Conservation (phyloP, 768 basidiomycete species). For the Sporobolomyces pararoseus region DNA sequence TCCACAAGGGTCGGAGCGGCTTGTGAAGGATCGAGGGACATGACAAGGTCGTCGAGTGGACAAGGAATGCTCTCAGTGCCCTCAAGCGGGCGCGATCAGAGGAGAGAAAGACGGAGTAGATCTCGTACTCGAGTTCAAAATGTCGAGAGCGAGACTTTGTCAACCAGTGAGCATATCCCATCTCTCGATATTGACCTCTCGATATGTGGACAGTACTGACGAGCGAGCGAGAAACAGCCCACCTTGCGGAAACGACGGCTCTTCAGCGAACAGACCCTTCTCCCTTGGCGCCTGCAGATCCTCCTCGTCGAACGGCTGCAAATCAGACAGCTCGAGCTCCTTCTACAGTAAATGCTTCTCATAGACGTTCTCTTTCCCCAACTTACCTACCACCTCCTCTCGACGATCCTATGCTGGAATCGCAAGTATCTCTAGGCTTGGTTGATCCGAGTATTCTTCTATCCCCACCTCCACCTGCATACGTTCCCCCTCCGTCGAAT, state of each 20-base stretch:
- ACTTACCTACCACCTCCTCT: neutral
- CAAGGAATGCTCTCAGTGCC: slow-evolving; percentile 2
- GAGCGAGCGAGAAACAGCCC: too few relatives aligned
- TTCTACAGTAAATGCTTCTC: neutral
- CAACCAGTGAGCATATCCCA: neutral
- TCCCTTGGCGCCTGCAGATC: too few relatives aligned
- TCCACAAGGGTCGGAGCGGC: neutral
- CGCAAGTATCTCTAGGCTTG: slow-evolving; percentile 30
- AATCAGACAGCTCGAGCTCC: neutral
- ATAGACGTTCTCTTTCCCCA: slow-evolving; percentile 1
- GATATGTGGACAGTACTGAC: too few relatives aligned
- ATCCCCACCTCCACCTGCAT: slow-evolving; percentile 23
- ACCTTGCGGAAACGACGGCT: too few relatives aligned
- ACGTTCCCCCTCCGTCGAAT: slow-evolving; percentile 6
- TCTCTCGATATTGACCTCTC: too few relatives aligned
- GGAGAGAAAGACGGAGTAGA: slow-evolving; percentile 2
- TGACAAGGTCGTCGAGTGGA: slow-evolving; percentile 12
- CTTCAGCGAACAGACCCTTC: too few relatives aligned
- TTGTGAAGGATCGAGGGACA: slow-evolving; percentile 4
- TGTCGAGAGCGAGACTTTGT: neutral
- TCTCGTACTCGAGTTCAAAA: neutral
- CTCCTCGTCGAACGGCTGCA: neutral
- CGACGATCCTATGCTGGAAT: slow-evolving; percentile 13
- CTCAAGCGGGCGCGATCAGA: neutral
- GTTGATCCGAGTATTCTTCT: slow-evolving; percentile 30